These are phyloP conservation scores for Tetrahymena borealis DNA, from an alignment of 73 alveolate genomes.

Conservation along the genomic window DNA sequence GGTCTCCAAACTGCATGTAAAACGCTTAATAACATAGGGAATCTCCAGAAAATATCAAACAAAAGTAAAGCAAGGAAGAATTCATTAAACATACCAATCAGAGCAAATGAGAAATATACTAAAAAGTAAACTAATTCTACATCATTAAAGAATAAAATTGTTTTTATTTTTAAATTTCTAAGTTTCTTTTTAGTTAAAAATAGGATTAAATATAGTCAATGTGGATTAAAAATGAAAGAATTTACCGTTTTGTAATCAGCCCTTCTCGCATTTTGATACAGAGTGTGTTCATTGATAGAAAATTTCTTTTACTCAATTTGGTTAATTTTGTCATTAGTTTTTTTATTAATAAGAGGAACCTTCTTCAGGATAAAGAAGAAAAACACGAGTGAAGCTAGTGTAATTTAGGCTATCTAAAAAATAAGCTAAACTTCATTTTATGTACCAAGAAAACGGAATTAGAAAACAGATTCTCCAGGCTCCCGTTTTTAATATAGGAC, in stretches of 20 bases:
- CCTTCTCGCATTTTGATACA: background rate
- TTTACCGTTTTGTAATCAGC: background rate
- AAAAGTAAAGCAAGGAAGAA: constrained; percentile 64
- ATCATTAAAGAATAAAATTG: background rate
- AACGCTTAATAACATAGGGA: constrained; percentile 61
- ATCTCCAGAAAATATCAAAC: constrained; percentile 59
- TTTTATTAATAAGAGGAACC: background rate
- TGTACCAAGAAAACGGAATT: background rate
- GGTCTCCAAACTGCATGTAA: constrained; percentile 67
- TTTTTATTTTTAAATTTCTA: background rate
- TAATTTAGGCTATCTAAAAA: background rate
- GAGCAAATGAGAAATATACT: background rate
- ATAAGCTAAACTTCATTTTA: background rate
- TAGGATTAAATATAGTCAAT: background rate
- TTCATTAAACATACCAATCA: background rate
- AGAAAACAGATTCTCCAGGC: background rate
- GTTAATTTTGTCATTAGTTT: background rate
- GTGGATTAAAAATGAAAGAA: background rate
- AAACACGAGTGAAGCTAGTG: background rate
- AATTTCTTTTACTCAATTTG: background rate
- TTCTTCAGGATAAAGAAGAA: background rate
- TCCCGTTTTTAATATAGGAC: background rate
- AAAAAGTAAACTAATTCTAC: background rate
- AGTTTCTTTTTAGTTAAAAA: background rate
- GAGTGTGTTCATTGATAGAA: background rate